These are phyloP conservation scores for Tylopilus sp. DNA, from an alignment of 768 basidiomycete species.

Conservation along the genomic window DNA sequence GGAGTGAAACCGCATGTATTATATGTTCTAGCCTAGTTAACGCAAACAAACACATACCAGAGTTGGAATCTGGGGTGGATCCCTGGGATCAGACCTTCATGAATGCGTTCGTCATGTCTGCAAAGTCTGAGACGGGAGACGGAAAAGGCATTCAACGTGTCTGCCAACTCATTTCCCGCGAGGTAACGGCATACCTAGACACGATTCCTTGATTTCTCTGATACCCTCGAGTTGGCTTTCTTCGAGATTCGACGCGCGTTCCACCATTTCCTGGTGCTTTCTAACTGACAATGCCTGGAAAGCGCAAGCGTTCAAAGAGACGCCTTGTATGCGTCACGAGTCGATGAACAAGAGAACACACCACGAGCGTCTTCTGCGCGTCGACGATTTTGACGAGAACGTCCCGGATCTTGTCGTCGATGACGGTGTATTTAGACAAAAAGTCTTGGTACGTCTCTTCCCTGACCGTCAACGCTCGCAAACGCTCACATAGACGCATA, in stretches of 20 bases:
- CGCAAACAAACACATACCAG: not conserved
- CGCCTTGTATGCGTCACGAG: not conserved
- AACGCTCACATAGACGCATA: constrained; percentile 1
- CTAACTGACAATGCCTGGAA: constrained; percentile 25
- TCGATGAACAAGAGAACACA: constrained; percentile 5
- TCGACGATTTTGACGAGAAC: constrained; percentile 25
- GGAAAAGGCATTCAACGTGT: not conserved
- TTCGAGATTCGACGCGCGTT: constrained; percentile 20
- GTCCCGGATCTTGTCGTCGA: constrained; percentile 29
- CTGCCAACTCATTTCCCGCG: not conserved
- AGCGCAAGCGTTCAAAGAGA: not conserved
- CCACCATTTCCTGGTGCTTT: constrained; percentile 26
- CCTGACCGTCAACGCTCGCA: constrained; percentile 11
- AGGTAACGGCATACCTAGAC: constrained; percentile 15
- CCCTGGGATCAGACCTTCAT: constrained; percentile 13
- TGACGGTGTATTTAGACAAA: constrained; percentile 16
- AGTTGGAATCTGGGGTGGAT: not conserved
- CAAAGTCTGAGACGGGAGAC: constrained; percentile 11
- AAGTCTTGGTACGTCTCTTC: constrained; percentile 27
- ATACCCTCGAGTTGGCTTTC: constrained; percentile 24
- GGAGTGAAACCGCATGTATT: not conserved
- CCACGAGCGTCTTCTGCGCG: constrained; percentile 24
- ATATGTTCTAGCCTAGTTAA: not conserved
- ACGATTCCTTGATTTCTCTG: constrained; percentile 16
- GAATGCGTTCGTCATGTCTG: constrained; percentile 19